Evolutionary conservation across 805 yeast species (phyloP).

Genomic region (Jamesozyma hellenica): DNA sequence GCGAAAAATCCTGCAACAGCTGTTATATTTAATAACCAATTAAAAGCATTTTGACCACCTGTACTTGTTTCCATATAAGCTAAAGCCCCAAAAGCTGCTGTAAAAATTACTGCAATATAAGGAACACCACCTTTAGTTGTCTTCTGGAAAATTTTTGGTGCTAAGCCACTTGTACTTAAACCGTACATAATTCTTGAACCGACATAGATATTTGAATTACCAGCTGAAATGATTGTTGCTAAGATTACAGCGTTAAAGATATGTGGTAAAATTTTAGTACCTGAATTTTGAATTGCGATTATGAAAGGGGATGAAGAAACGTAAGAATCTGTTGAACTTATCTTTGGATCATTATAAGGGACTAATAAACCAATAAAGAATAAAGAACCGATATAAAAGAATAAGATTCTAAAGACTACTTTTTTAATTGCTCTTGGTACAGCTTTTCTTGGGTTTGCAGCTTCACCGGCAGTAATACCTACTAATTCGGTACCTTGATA

Average conservation of each 20-base stretch:
- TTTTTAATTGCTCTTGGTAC: slow-evolving; percentile 66
- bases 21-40: slow-evolving; percentile 67
- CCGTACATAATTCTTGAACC: slow-evolving; percentile 61
- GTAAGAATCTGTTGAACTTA: slow-evolving; percentile 31
- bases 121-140: slow-evolving; percentile 57
- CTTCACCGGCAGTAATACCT: slow-evolving; percentile 69
- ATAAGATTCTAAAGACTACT: slow-evolving; percentile 53
- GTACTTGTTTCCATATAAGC: slow-evolving; percentile 50
- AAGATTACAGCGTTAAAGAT: slow-evolving; percentile 66
- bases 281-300: slow-evolving; percentile 59
- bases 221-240: slow-evolving; percentile 64
- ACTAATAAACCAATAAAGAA: slow-evolving; percentile 63
- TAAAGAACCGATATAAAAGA: slow-evolving; percentile 56
- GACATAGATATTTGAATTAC: slow-evolving; percentile 63
- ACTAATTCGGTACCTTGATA: slow-evolving; percentile 72
- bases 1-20: slow-evolving; percentile 68
- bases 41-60: slow-evolving; percentile 49
- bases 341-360: slow-evolving; percentile 54
- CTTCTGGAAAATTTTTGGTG: slow-evolving; percentile 42
- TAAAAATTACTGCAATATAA: slow-evolving; percentile 42
- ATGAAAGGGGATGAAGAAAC: slow-evolving; percentile 60
- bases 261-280: slow-evolving; percentile 55
- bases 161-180: slow-evolving; percentile 49
- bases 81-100: slow-evolving; percentile 53
- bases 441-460: slow-evolving; percentile 55